A percentile compares a stretch with the other conserved stretches of the same genome.
Evolutionary conservation across 2,329 filamentous ascomycete species (phyloP).

Genomic region (Aplosporella prunicola): DNA sequence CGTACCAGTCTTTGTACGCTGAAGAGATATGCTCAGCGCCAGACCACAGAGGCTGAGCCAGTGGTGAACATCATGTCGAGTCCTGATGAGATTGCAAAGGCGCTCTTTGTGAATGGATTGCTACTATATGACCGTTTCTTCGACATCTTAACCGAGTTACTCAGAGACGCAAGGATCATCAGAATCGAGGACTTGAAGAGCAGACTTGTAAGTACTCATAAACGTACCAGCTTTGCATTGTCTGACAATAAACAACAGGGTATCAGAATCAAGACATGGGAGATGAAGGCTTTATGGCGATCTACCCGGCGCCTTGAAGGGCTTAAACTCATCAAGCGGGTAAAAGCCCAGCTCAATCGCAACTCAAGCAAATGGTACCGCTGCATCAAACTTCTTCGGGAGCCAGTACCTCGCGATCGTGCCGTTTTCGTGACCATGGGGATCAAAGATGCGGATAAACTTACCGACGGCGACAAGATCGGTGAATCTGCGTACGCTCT

Average conservation of each 20-base stretch:
- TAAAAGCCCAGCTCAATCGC: constrained; percentile 26
- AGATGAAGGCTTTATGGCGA: constrained; percentile 29
- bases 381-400: constrained; percentile 34
- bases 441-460: constrained; percentile 13
- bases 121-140: constrained; percentile 44
- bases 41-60: constrained; percentile 14
- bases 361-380: constrained; percentile 21
- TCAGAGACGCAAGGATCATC: constrained; percentile 44
- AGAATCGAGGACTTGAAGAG: constrained; percentile 44
- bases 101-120: constrained; percentile 27
- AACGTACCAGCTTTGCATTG: no score
- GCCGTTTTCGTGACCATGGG: constrained; percentile 23
- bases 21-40: constrained; percentile 37
- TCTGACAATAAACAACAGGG: no score
- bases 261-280: constrained; percentile 23
- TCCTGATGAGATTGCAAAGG: constrained; percentile 18
- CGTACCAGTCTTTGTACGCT: constrained; percentile 50
- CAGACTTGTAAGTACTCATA: no score
- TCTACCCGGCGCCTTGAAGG: constrained; percentile 32
- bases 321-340: constrained; percentile 30
- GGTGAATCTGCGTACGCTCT: neutral
- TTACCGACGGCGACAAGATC: no score
- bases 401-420: constrained; percentile 24
- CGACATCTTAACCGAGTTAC: constrained; percentile 37
- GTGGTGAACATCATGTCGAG: constrained; percentile 5